Evolutionary conservation across 306 rosid genomes (phyloP).

Genomic region (Sesbania bispinosa): DNA sequence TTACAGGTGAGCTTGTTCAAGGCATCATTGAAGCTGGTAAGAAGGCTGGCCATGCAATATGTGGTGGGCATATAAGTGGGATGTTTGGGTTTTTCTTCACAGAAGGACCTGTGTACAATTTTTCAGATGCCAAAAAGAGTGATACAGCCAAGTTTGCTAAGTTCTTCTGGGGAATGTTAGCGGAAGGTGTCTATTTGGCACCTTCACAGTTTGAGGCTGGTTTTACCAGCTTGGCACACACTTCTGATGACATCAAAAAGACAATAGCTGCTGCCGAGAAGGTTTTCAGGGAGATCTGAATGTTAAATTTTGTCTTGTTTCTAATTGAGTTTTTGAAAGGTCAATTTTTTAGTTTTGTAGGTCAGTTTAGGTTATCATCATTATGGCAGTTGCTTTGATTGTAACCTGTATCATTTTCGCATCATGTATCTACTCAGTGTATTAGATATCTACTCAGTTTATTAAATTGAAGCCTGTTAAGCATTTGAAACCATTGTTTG

Average conservation of each 20-base stretch:
- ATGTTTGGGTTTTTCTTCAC: slow-evolving; percentile 97
- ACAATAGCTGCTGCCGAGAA: slow-evolving; percentile 95
- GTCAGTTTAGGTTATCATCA: slow-evolving; percentile 14
- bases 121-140: slow-evolving; percentile 77
- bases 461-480: not conserved
- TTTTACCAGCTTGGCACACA: slow-evolving; percentile 90
- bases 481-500: not conserved
- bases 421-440: slow-evolving; percentile 18
- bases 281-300: slow-evolving; percentile 67
- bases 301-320: slow-evolving; percentile 13
- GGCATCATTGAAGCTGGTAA: slow-evolving; percentile 80
- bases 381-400: slow-evolving; percentile 14
- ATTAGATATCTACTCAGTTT: too few relatives aligned
- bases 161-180: slow-evolving; percentile 86
- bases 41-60: slow-evolving; percentile 84
- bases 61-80: slow-evolving; percentile 84
- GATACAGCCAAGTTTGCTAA: slow-evolving; percentile 72
- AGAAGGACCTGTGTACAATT: slow-evolving; percentile 85
- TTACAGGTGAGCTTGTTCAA: slow-evolving; percentile 70
- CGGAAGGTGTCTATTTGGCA: slow-evolving; percentile 91
- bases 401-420: slow-evolving; percentile 14
- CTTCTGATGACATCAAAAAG: slow-evolving; percentile 70
- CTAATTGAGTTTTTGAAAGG: slow-evolving; percentile 6
- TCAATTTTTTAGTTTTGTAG: slow-evolving; percentile 29
- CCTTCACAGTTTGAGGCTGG: slow-evolving; percentile 99